Evolutionary conservation across 345 rosid species (phyloP).

Genomic region (Brassica juncea): DNA sequence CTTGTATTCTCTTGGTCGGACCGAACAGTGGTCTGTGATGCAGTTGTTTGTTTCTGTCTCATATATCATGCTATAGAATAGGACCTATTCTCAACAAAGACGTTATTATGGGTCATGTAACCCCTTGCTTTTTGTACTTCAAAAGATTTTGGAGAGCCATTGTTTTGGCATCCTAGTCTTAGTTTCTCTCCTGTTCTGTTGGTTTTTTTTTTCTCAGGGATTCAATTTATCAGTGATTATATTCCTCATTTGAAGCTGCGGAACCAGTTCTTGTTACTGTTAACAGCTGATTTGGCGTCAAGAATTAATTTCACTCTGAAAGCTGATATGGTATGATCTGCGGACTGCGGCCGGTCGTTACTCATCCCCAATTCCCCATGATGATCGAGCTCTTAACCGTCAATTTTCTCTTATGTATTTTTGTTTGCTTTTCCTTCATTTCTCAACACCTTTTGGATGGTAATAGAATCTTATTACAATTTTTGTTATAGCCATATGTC

Average conservation of each 20-base stretch:
- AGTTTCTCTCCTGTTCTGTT: background rate
- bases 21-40: no score
- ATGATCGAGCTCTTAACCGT: background rate
- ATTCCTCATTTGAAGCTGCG: background rate
- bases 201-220: background rate
- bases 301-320: background rate
- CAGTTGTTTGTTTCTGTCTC: no score
- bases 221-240: background rate
- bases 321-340: no score
- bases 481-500: no score
- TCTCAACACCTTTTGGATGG: no score
- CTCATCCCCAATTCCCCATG: background rate
- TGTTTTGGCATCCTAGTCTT: background rate
- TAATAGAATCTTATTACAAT: no score
- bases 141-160: background rate
- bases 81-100: no score
- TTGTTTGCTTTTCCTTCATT: constrained; percentile 9
- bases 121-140: no score
- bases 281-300: background rate
- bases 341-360: background rate
- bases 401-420: background rate
- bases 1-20: background rate
- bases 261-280: background rate
- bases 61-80: no score
- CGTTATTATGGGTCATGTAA: no score